These are phyloP conservation scores for Saccharum hybrid DNA, from an alignment of 202 grass and related monocot genomes.

Conservation along the genomic window DNA sequence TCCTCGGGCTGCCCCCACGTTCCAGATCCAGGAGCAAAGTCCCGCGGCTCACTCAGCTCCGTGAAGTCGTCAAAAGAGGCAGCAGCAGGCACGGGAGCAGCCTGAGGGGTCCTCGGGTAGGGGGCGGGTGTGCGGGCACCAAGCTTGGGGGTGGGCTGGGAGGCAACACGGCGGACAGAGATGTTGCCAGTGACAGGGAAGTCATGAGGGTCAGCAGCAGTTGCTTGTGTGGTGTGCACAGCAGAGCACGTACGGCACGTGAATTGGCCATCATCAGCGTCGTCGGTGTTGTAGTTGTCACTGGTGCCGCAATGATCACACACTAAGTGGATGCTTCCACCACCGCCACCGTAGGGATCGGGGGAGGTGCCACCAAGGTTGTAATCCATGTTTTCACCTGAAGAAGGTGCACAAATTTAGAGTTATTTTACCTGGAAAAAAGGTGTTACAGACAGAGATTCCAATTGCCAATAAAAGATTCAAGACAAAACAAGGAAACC, in stretches of 20 bases:
- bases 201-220: constrained; percentile 41
- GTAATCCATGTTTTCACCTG: constrained; percentile 32
- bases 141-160: constrained; percentile 33
- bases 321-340: constrained; percentile 15
- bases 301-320: constrained; percentile 38
- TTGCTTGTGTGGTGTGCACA: constrained; percentile 47
- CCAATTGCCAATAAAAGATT: background rate
- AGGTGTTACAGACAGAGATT: background rate
- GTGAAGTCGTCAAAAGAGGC: constrained; percentile 25
- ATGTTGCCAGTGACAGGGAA: background rate
- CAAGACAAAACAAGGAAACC: background rate
- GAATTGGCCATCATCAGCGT: constrained; percentile 60
- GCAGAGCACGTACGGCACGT: constrained; percentile 57
- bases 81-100: background rate
- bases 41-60: constrained; percentile 34
- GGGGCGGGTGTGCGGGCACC: background rate
- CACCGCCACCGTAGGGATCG: background rate
- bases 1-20: constrained; percentile 19
- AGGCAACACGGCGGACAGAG: constrained; percentile 39
- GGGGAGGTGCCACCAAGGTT: constrained; percentile 25
- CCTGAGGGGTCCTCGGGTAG: background rate
- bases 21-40: constrained; percentile 38
- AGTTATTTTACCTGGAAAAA: background rate
- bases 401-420: background rate
- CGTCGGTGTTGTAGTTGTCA: constrained; percentile 35